Conservation (phyloP, 345 rosid genomes). For the Ceriops decandra region DNA sequence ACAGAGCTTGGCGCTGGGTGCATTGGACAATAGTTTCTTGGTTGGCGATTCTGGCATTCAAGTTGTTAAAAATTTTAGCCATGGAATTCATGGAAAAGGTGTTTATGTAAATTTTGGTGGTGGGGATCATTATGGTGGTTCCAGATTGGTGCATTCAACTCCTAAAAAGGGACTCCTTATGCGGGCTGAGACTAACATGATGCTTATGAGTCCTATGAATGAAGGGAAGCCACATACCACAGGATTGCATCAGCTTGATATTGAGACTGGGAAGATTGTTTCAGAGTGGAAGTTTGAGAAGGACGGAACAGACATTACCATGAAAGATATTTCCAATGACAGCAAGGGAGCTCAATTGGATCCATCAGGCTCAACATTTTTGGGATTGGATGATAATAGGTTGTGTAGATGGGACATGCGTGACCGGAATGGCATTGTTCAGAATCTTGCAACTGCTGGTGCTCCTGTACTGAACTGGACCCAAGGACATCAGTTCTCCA, state of each 20-base stretch:
- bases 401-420: conserved; percentile 99
- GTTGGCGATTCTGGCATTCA: conserved; percentile 89
- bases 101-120: conserved; percentile 69
- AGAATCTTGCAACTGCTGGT: conserved; percentile 64
- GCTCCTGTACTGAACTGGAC: conserved; percentile 84
- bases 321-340: conserved; percentile 91
- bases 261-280: conserved; percentile 89
- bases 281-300: conserved; percentile 91
- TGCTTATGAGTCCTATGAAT: conserved; percentile 87
- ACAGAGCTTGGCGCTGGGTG: conserved; percentile 95
- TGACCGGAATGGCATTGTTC: conserved; percentile 83
- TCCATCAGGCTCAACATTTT: conserved; percentile 89
- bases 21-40: conserved; percentile 90
- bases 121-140: conserved; percentile 32
- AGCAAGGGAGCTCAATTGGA: conserved; percentile 93
- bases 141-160: conserved; percentile 48
- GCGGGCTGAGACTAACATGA: conserved; percentile 96
- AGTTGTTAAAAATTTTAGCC: conserved; percentile 85
- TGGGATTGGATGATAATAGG: conserved; percentile 90
- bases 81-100: conserved; percentile 96
- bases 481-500: conserved; percentile 96
- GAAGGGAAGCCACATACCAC: conserved; percentile 62
- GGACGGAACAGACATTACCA: conserved; percentile 91
- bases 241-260: conserved; percentile 94
- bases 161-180: conserved; percentile 88